These are phyloP conservation scores for Umbilicus rupestris DNA, from an alignment of 164 flowering plant genomes.

Conservation along the genomic window DNA sequence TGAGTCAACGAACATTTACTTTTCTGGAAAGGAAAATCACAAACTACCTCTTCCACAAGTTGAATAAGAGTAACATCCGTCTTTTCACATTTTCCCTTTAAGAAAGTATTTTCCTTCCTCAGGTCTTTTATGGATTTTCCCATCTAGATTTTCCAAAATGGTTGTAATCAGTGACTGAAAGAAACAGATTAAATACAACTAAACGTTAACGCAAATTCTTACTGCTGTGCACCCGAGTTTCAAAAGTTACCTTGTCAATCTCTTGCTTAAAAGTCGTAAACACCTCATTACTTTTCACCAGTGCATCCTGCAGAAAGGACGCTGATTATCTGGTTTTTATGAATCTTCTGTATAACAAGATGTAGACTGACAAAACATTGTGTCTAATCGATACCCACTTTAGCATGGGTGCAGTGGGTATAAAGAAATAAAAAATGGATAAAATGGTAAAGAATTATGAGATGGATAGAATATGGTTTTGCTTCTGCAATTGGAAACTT, in stretches of 20 bases:
- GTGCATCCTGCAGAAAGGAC: constrained; percentile 61
- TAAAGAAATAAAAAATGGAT: no score
- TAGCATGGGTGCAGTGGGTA: no score
- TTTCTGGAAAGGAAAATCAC: not conserved
- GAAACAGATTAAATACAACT: not conserved
- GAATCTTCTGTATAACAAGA: no score
- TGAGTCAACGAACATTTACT: not conserved
- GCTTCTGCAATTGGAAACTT: no score
- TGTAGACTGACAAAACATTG: not conserved
- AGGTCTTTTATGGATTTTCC: constrained; percentile 43
- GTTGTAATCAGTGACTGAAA: not conserved
- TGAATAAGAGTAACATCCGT: constrained; percentile 74
- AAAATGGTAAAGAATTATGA: no score
- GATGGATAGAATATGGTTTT: no score
- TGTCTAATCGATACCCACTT: not conserved
- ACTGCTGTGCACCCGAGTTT: not conserved
- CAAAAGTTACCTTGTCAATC: constrained; percentile 68
- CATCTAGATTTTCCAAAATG: constrained; percentile 5
- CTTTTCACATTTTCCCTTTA: constrained; percentile 82
- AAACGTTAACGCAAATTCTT: not conserved
- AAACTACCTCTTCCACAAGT: constrained; percentile 79
- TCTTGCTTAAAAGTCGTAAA: constrained; percentile 93
- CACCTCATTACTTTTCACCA: constrained; percentile 81
- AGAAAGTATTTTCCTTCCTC: constrained; percentile 77
- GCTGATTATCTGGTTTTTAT: not conserved